Evolutionary conservation across 768 basidiomycete genomes (phyloP).

Genomic region (Boletus subparvulus): DNA sequence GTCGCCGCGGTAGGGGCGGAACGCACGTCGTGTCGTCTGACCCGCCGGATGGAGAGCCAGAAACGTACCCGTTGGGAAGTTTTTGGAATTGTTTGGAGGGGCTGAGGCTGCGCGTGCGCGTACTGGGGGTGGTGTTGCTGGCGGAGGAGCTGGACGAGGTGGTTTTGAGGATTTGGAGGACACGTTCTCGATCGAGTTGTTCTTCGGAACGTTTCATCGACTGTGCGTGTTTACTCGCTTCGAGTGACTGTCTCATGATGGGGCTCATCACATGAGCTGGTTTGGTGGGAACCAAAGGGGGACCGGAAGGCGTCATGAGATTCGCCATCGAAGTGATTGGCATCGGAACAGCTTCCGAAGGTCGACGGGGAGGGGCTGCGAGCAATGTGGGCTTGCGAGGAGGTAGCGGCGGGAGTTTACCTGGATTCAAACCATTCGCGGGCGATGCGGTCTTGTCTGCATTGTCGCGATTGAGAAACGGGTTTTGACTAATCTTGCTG

Average conservation of each 20-base stretch:
- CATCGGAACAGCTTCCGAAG: slow-evolving; percentile 14
- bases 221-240: slow-evolving; percentile 71
- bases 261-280: slow-evolving; percentile 54
- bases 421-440: slow-evolving; percentile 7
- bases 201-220: slow-evolving; percentile 68
- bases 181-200: slow-evolving; percentile 64
- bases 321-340: slow-evolving; percentile 1
- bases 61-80: not conserved
- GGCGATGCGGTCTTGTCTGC: slow-evolving; percentile 8
- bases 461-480: slow-evolving; percentile 29
- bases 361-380: slow-evolving; percentile 18
- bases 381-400: slow-evolving; percentile 38
- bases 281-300: slow-evolving; percentile 25
- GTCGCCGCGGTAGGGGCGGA: slow-evolving; percentile 39
- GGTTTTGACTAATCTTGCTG: slow-evolving; percentile 30
- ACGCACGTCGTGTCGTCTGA: slow-evolving; percentile 24
- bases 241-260: slow-evolving; percentile 71
- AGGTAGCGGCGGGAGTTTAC: slow-evolving; percentile 30
- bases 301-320: slow-evolving; percentile 2
- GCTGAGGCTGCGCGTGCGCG: slow-evolving; percentile 32
- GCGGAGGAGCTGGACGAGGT: slow-evolving; percentile 38
- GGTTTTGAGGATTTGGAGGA: slow-evolving; percentile 71
- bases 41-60: slow-evolving; percentile 3
- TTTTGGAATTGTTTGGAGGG: slow-evolving; percentile 24
- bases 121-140: not conserved